Conservation (phyloP, 208 protist species). For the Acanthamoeba lenticulata region DNA sequence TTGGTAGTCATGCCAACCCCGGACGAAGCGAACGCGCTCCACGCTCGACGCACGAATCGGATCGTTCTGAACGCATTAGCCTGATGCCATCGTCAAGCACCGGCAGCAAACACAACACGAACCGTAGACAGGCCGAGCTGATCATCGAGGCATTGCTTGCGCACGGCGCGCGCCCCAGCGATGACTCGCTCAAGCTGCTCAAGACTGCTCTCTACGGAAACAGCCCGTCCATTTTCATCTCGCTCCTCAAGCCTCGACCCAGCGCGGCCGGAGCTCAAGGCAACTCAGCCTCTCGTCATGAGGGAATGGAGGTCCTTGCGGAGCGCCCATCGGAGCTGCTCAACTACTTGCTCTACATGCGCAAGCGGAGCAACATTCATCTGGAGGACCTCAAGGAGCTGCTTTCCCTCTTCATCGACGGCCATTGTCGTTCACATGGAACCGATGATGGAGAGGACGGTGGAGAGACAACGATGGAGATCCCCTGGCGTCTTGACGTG, state of each 20-base stretch:
- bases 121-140: not conserved
- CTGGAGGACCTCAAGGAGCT: conserved; percentile 6
- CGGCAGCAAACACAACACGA: not conserved
- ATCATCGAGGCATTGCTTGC: conserved; percentile 24
- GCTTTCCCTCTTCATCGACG: conserved; percentile 27
- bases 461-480: not conserved
- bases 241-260: not conserved
- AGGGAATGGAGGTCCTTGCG: not conserved
- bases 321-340: not conserved
- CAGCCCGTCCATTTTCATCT: not conserved
- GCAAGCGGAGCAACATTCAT: not conserved
- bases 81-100: no score
- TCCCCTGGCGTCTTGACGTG: not conserved
- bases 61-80: no score
- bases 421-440: not conserved
- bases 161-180: not conserved
- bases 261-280: not conserved
- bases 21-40: no score
- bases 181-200: not conserved
- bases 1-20: not conserved
- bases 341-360: conserved; percentile 13
- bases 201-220: conserved; percentile 58
- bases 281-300: not conserved
- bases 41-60: no score
- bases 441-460: not conserved